Evolutionary conservation across 2,329 filamentous ascomycete species (phyloP), one percentile per base, ranked within the genome.

Genomic region (Cadophora malorum): DNA sequence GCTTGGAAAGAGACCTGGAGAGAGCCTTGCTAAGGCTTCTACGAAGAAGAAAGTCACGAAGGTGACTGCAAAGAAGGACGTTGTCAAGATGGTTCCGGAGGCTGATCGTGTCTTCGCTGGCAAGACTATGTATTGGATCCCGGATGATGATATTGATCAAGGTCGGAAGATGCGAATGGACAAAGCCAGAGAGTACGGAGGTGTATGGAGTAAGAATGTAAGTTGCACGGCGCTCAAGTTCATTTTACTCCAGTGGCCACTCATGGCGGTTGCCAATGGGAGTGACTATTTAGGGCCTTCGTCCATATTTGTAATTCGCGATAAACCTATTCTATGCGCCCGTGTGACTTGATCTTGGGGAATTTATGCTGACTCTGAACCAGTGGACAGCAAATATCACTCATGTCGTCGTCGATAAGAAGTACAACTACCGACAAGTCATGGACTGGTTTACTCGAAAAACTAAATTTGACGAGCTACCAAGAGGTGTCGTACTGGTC

Each of bases 341-440:
- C 41, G 41, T 2, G 16, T 16, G 12, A 28, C 19, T 14, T 21
- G n/a, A 9, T 21, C 6, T 9, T 5, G 5, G 19, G 6, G 7
- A 21, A 21, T 8, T 49, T 12, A 1, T 38, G 60, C 59, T 66
- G 21, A 45, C 33, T 19, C 8, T 10, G 19, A 14, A 55, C 12
- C 58, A 72, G 70, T 86, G 90, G 76, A 78, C 79, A 35, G 65
- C 72, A 0, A 79, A 79, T 25, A 86, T 96, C 19, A 96, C 91
- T 0, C 93, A 97, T 79, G 81, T 97, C 60, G 84, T 98, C 67
- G 90, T 93, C 1, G 94, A 97, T 76, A 90, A 88, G 71, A 80
- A 80, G 0, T 80, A 96, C 61, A 81, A 81, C 0, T 94, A 89
- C 75, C 79, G 83, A 4, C 86, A 94, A 66, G 81, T 97, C 7